Evolutionary conservation across 1,139 yeast genomes (phyloP).

Genomic region (Spathaspora sp.): DNA sequence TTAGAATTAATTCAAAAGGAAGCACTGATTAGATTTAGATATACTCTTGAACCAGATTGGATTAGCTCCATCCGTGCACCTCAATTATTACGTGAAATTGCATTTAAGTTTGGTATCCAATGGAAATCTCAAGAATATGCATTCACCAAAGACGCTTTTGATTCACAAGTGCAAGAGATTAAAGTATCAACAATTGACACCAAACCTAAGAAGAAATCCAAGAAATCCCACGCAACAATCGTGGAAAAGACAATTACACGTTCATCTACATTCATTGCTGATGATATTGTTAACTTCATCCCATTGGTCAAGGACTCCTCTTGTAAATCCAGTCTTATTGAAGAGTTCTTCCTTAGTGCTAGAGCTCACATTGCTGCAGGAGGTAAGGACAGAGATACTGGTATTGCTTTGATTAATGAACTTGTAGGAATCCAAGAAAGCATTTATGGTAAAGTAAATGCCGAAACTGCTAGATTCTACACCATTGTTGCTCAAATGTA

Average conservation of each 20-base stretch:
- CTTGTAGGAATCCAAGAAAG: constrained; percentile 76
- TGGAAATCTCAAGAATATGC: constrained; percentile 60
- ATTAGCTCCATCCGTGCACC: constrained; percentile 25
- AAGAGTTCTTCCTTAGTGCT: constrained; percentile 77
- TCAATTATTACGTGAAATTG: constrained; percentile 67
- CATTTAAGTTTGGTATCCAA: constrained; percentile 83
- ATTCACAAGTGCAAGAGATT: constrained; percentile 23
- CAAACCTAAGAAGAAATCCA: constrained; percentile 18
- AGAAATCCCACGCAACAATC: constrained; percentile 18
- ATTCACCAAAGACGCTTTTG: constrained; percentile 49
- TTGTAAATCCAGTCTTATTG: constrained; percentile 66
- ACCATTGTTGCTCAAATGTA: constrained; percentile 64
- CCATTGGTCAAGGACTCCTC: constrained; percentile 76
- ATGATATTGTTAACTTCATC: constrained; percentile 65
- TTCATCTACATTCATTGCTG: constrained; percentile 48
- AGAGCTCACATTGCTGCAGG: constrained; percentile 39
- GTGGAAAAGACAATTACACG: constrained; percentile 19
- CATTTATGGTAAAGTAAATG: constrained; percentile 77
- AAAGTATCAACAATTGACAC: constrained; percentile 18
- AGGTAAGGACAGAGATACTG: constrained; percentile 45
- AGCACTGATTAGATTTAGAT: constrained; percentile 64
- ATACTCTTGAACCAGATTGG: constrained; percentile 53
- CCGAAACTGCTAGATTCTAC: constrained; percentile 74
- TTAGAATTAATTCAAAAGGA: constrained; percentile 45
- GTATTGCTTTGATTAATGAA: constrained; percentile 62